Evolutionary conservation across 2,329 filamentous ascomycete species (phyloP), one percentile per base, ranked within the genome.

Genomic region (Fusarium caatingaense): DNA sequence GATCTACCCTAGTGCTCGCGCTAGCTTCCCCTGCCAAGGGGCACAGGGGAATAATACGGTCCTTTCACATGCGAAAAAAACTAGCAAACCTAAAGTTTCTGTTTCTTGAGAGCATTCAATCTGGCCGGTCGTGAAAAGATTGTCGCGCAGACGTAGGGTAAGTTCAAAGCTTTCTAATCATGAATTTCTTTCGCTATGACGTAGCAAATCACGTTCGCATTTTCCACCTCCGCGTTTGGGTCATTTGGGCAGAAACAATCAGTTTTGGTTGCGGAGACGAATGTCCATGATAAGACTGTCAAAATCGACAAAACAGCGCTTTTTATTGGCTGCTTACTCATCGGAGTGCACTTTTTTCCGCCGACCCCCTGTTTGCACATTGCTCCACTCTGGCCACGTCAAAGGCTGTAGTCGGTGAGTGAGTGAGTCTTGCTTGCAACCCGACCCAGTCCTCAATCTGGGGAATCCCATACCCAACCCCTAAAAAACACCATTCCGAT

Each of bases 351-450:
- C 66, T 57, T 69, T 72, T 68, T 72, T 64, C 69, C 69, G 58
- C 49, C 25, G n/a, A 44, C 61, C 46, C 68, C 69, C 50, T 67
- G 66, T 45, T 50, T 3, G 8, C 0, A 23, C 12, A 13, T 20
- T 41, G 47, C 69, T 55, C 69, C 69, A 72, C 69, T 49, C 48
- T n/a, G 49, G 69, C 69, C 69, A 72, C 69, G 69, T 72, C 66
- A 64, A 64, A 66, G 57, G 69, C 48, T 67, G 58, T 59, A 67
- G 69, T 72, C 69, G 69, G 69, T 72, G 69, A 72, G 69, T 71
- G 64, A 59, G 60, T 28, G 60, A 66, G 61, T 72, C 54, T 53
- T 55, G 55, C 47, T 56, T 61, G 60, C 49, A 64, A 53, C 56
- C 53, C 66, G 53, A 60, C 60, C 68, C 54, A 51, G 69, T 60